Percentiles rank a stretch among this genome's conserved stretches.
Conservation (phyloP, 2,329 filamentous ascomycete species). For the Emmonsia crescens region DNA sequence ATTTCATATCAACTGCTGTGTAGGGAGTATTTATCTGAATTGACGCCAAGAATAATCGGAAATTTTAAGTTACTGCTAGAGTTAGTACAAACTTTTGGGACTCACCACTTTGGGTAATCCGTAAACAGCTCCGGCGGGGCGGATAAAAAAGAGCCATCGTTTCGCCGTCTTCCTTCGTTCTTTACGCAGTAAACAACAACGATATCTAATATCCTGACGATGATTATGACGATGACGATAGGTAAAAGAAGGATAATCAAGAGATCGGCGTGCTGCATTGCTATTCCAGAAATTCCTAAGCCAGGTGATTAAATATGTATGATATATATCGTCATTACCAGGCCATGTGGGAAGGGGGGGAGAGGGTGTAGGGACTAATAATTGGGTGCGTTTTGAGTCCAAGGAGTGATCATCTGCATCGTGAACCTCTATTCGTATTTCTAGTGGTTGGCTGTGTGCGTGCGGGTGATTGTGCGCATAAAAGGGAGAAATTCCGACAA, state of each 20-base stretch:
- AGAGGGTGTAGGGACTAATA: neutral
- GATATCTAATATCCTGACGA: neutral
- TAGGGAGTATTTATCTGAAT: neutral
- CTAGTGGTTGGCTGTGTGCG: neutral
- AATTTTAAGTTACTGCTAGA: neutral
- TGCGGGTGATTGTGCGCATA: neutral
- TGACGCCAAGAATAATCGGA: neutral
- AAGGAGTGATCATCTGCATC: neutral
- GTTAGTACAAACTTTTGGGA: neutral
- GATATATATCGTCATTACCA: neutral
- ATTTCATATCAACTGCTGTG: neutral
- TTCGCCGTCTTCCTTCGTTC: neutral
- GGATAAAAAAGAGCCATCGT: neutral
- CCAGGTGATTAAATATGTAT: neutral
- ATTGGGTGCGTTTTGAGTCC: neutral
- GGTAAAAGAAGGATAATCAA: neutral
- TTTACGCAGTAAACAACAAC: neutral
- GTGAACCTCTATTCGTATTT: neutral
- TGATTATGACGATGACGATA: neutral
- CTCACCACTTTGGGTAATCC: neutral
- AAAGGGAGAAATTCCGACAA: neutral
- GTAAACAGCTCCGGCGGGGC: neutral
- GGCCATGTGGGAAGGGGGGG: neutral
- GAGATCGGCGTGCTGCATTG: neutral
- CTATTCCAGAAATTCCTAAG: neutral